Evolutionary conservation across 1,139 yeast species (phyloP).

Genomic region (Waltiozyma sp.): DNA sequence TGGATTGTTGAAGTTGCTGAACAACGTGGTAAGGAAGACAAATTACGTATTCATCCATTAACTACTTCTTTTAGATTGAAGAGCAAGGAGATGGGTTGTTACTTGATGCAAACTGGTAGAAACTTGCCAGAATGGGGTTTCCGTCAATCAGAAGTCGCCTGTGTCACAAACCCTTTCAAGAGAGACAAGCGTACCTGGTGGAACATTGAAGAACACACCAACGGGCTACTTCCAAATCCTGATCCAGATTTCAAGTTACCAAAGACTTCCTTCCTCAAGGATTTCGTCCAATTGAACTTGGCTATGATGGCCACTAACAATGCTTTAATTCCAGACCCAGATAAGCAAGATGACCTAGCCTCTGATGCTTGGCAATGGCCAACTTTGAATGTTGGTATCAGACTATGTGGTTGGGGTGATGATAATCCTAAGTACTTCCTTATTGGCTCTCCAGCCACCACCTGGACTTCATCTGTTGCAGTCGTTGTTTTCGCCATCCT

Average conservation of each 20-base stretch:
- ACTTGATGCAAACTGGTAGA: slow-evolving; percentile 61
- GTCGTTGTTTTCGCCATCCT: slow-evolving; percentile 24
- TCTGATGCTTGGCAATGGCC: slow-evolving; percentile 86
- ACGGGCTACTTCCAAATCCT: slow-evolving; percentile 27
- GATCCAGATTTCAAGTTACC: slow-evolving; percentile 48
- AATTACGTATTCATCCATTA: slow-evolving; percentile 45
- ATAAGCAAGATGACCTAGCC: slow-evolving; percentile 52
- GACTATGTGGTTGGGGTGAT: slow-evolving; percentile 60
- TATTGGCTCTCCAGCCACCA: slow-evolving; percentile 56
- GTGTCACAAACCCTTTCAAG: slow-evolving; percentile 39
- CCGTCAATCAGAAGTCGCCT: slow-evolving; percentile 70
- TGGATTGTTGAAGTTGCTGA: slow-evolving; percentile 60
- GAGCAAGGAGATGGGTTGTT: slow-evolving; percentile 58
- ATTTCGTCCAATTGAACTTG: slow-evolving; percentile 55
- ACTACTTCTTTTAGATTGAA: slow-evolving; percentile 58
- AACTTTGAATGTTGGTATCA: slow-evolving; percentile 43
- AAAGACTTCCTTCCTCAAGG: slow-evolving; percentile 57
- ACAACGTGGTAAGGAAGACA: slow-evolving; percentile 43
- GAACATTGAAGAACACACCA: slow-evolving; percentile 64
- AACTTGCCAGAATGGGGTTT: slow-evolving; percentile 76
- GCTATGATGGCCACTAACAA: slow-evolving; percentile 76
- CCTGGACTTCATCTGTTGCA: slow-evolving; percentile 43
- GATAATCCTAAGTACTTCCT: slow-evolving; percentile 42
- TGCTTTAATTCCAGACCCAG: slow-evolving; percentile 65
- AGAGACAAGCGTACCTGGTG: slow-evolving; percentile 69